Conservation (phyloP, 805 yeast species). For the Zygoascus flipseniorum region DNA sequence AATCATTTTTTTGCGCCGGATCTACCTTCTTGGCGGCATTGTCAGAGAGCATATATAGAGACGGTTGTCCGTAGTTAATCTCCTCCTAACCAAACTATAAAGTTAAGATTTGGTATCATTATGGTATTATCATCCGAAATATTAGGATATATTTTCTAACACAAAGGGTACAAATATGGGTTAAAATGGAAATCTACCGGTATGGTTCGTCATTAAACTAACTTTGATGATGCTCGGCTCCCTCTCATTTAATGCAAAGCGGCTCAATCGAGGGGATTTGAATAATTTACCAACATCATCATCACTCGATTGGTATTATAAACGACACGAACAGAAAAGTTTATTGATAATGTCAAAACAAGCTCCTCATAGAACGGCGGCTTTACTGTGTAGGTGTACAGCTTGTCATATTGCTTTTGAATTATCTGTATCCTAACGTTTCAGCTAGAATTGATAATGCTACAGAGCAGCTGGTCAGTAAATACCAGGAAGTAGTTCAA, state of each 20-base stretch:
- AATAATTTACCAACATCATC: background rate
- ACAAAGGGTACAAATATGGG: no score
- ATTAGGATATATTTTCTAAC: background rate
- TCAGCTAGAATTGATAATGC: conserved; percentile 22
- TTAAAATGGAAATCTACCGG: no score
- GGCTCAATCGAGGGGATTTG: background rate
- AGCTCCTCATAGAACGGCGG: conserved; percentile 17
- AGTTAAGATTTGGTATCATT: background rate
- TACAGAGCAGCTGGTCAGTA: conserved; percentile 19
- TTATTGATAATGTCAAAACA: conserved; percentile 9
- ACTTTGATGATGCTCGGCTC: background rate
- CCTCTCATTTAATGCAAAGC: background rate
- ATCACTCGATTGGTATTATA: no score
- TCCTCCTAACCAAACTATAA: background rate
- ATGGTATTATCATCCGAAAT: background rate
- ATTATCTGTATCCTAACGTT: background rate
- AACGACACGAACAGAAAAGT: background rate
- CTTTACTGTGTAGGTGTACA: conserved; percentile 12
- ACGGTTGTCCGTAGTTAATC: background rate
- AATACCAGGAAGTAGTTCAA: conserved; percentile 23
- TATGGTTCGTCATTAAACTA: background rate
- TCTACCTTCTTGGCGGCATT: background rate
- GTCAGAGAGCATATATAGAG: background rate
- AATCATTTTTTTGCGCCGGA: background rate
- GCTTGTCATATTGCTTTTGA: background rate